Percentiles rank a stretch among this genome's conserved stretches.
Conservation (phyloP, 108 stramenopile species). For the Phaeodactylum tricornutum region DNA sequence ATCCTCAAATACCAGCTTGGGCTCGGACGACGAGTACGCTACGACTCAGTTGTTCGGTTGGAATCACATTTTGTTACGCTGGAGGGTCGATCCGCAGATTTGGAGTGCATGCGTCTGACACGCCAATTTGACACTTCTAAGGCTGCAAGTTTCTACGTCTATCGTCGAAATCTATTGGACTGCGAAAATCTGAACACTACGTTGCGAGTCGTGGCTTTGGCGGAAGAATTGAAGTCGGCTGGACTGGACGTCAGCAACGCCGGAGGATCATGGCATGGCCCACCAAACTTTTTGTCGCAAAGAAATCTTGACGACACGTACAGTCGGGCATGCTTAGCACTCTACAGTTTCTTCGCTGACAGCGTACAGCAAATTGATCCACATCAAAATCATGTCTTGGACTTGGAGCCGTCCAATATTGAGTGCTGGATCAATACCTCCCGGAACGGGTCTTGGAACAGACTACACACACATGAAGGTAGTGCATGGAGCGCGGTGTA, state of each 20-base stretch:
- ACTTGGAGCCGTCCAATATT: neutral
- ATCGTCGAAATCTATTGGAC: neutral
- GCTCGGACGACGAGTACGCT: slow-evolving; percentile 4
- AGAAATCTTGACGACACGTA: neutral
- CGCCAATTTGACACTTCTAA: neutral
- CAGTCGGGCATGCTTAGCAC: neutral
- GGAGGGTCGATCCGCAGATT: neutral
- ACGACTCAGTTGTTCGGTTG: neutral
- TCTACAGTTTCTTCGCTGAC: neutral
- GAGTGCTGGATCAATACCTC: slow-evolving; percentile 5
- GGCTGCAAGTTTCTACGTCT: neutral
- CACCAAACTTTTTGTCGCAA: neutral
- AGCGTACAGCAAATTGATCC: neutral
- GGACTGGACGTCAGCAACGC: slow-evolving; percentile 13
- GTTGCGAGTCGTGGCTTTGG: neutral
- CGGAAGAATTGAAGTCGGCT: neutral
- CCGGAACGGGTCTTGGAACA: slow-evolving; percentile 1
- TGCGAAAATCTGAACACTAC: neutral
- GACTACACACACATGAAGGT: slow-evolving; percentile 9
- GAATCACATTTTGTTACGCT: neutral
- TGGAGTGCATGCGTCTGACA: neutral
- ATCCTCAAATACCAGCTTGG: slow-evolving; percentile 6
- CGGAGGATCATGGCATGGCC: slow-evolving; percentile 4
- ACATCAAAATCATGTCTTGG: neutral
- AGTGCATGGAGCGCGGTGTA: slow-evolving; percentile 10